Base-by-base conservation (phyloP, 345 rosid species). In the Laguncularia racemosa region DNA sequence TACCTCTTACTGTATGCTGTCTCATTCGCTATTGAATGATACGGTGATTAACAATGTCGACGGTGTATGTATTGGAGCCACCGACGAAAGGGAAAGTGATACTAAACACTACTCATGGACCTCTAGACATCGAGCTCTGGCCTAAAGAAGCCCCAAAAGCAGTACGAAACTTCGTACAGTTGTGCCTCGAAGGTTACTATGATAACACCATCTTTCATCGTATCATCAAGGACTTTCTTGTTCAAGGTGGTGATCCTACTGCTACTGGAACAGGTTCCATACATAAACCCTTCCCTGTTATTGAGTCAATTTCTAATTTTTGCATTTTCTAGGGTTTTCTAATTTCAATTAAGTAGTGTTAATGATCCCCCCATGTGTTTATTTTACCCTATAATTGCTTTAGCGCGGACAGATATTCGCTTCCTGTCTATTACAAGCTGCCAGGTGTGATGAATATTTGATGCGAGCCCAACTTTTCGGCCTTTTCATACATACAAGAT, bases 111-210 rank as follows among this genome's bases (percentile, higher is more conserved):
- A 82, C 91, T 38, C 76, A 86, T 67, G 97, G 99, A 0, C 97
- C 96, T 0, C 59, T 93, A 9, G 96, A 89, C 76, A 67, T 93
- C 76, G 95, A 93, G 82, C 81, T 93, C 12, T 93, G 96, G 99
- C 96, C 99, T 1, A 89, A 85, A 52, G 96, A 93, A 70, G 91
- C 97, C 0, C 95, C 99, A 1, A 89, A 87, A 70, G 96, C 97
- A 26, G 96, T 85, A 9, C 67, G 99, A 45, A 93, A 89, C 76
- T 89, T 93, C 76, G 90, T 89, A 26, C 96, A 87, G 71, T 88
- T 93, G 44, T 93, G 96, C 59, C 91, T 93, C 63, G 97, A 89
- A 63, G 88, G 95, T 57, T 93, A 82, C 84, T 93, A 74, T 69
- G 95, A 81, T 65, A 64, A 74, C 68, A 93, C 95, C 67, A 71